Conservation (phyloP, 345 rosid genomes). For the Citrus trifoliata region DNA sequence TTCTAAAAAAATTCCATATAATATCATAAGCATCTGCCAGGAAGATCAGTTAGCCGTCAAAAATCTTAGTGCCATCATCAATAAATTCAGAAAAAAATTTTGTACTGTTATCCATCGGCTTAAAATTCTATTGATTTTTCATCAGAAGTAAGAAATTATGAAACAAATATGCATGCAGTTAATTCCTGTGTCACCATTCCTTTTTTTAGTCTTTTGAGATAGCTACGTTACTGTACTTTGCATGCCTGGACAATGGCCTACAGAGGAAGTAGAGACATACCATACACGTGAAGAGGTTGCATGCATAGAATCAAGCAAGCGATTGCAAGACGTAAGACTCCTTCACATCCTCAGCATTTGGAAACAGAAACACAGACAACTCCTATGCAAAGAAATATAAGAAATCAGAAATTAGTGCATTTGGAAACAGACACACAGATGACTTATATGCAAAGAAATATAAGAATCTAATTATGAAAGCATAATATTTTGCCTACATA, state of each 20-base stretch:
- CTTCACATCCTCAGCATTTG: background rate
- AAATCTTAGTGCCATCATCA: background rate
- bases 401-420: background rate
- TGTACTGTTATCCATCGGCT: background rate
- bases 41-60: background rate
- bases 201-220: too few relatives aligned
- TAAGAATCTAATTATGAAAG: background rate
- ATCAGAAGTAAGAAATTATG: background rate
- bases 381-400: background rate
- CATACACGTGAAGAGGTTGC: background rate
- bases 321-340: background rate
- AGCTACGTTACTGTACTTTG: background rate
- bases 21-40: background rate
- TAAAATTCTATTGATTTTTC: background rate
- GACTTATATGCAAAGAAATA: too few relatives aligned
- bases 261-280: background rate
- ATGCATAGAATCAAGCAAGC: background rate
- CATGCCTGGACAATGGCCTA: background rate
- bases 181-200: background rate
- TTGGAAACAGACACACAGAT: too few relatives aligned
- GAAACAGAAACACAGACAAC: background rate
- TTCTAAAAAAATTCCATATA: background rate
- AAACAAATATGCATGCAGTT: background rate
- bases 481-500: background rate
- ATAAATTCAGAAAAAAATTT: background rate